Conservation (phyloP, 768 basidiomycete genomes). For the Hysterangium stoloniferum region DNA sequence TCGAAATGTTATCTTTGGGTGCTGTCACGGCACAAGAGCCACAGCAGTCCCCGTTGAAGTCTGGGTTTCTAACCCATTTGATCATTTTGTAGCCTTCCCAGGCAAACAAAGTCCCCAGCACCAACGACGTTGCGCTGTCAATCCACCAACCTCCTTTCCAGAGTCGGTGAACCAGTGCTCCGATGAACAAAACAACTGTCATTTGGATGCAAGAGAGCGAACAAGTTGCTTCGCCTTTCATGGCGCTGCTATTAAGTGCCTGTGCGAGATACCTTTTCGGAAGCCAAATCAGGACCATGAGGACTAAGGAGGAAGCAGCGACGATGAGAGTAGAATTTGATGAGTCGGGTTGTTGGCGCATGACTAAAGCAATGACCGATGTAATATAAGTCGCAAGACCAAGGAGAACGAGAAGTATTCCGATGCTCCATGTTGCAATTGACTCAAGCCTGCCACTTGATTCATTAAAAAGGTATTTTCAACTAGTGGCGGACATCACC, state of each 20-base stretch:
- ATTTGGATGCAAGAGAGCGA: conserved; percentile 37
- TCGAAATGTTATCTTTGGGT: too few species aligned
- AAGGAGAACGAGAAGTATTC: conserved; percentile 30
- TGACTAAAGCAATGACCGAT: conserved; percentile 28
- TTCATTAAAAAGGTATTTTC: too few species aligned
- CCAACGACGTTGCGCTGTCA: conserved; percentile 35
- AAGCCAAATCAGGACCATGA: conserved; percentile 36
- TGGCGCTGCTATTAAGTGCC: conserved; percentile 36
- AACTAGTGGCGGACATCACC: too few species aligned
- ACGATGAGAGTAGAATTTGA: conserved; percentile 37
- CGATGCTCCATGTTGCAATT: conserved; percentile 29
- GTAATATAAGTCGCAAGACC: conserved; percentile 30
- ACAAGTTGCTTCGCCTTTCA: conserved; percentile 38
- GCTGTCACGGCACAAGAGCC: conserved; percentile 17
- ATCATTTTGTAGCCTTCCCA: conserved; percentile 40
- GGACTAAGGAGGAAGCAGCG: conserved; percentile 30
- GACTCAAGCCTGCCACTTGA: conserved; percentile 32
- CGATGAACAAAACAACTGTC: conserved; percentile 35
- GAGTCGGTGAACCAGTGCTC: conserved; percentile 30
- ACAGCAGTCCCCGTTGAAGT: conserved; percentile 35
- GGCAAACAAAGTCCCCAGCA: conserved; percentile 33
- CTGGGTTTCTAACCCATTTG: conserved; percentile 28
- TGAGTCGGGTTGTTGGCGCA: conserved; percentile 30
- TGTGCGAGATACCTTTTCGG: conserved; percentile 38
- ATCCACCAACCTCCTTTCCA: conserved; percentile 45